These are phyloP conservation scores for Glebionis coronaria DNA, from an alignment of 129 eudicot genomes.

Conservation along the genomic window DNA sequence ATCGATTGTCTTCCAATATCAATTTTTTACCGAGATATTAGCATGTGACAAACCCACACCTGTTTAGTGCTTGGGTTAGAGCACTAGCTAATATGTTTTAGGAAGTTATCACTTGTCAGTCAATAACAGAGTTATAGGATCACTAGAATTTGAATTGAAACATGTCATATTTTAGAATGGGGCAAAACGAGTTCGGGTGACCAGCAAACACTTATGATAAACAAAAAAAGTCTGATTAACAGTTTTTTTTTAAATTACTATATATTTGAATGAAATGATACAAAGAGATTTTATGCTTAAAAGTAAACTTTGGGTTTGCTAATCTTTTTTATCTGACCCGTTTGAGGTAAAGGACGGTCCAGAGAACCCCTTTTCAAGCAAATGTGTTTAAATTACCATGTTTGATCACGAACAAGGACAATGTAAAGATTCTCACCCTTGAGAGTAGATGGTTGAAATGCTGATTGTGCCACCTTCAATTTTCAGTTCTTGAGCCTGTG, in stretches of 20 bases:
- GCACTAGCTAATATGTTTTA: conserved; percentile 61
- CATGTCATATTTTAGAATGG: too few species aligned
- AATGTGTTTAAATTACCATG: neutral
- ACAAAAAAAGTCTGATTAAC: too few species aligned
- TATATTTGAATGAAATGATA: neutral
- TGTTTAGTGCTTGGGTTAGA: conserved; percentile 75
- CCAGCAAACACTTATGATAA: too few species aligned
- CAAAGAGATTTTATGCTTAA: neutral
- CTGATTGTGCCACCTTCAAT: too few species aligned
- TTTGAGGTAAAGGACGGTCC: neutral
- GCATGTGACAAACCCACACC: conserved; percentile 85
- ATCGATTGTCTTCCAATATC: conserved; percentile 68
- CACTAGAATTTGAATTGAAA: too few species aligned
- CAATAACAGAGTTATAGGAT: neutral
- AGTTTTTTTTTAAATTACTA: too few species aligned
- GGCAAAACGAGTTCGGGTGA: too few species aligned
- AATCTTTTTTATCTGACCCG: neutral
- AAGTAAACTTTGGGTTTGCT: neutral
- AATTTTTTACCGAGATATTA: conserved; percentile 77
- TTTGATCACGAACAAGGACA: neutral
- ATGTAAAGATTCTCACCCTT: conserved; percentile 56
- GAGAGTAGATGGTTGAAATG: too few species aligned
- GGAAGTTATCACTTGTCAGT: neutral
- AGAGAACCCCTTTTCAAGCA: neutral
- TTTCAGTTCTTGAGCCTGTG: conserved; percentile 48